Evolutionary conservation across 1,284 basidiomycete genomes (phyloP).

Genomic region (Tylopilus orsonianus): DNA sequence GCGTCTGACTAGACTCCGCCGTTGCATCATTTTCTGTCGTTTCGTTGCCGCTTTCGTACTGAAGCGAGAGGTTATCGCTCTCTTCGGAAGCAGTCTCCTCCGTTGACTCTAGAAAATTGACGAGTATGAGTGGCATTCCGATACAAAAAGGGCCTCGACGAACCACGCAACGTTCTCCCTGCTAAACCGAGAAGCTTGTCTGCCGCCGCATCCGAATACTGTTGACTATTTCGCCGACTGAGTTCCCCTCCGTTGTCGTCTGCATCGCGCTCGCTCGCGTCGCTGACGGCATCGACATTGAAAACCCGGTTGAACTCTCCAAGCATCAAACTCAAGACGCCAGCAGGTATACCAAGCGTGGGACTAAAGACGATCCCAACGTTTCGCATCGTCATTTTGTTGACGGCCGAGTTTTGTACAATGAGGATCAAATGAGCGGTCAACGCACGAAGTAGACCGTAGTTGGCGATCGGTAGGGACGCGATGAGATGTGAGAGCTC

Average conservation of each 20-base stretch:
- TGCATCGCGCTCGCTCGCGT: constrained; percentile 35
- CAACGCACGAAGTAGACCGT: constrained; percentile 88
- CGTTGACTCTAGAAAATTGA: constrained; percentile 38
- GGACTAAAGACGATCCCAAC: constrained; percentile 98
- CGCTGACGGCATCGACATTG: constrained; percentile 60
- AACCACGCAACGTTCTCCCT: constrained; percentile 65
- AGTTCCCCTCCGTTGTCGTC: constrained; percentile 39
- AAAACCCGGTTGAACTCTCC: constrained; percentile 89
- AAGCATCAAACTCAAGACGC: constrained; percentile 91
- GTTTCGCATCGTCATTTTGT: constrained; percentile 99
- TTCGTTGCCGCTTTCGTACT: constrained; percentile 72
- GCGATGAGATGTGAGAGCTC: constrained; percentile 88
- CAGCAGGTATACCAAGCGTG: constrained; percentile 91
- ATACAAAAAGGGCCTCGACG: constrained; percentile 29
- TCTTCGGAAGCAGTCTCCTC: constrained; percentile 69
- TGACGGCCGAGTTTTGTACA: constrained; percentile 84
- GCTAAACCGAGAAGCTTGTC: constrained; percentile 73
- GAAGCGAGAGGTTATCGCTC: constrained; percentile 60
- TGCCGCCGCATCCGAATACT: constrained; percentile 76
- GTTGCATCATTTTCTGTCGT: constrained; percentile 61
- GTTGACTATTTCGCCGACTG: constrained; percentile 70
- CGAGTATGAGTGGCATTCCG: constrained; percentile 10
- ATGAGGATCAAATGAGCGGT: constrained; percentile 96
- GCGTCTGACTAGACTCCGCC: constrained; percentile 47
- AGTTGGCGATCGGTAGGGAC: constrained; percentile 88